These are phyloP conservation scores for Phaeosphaeria sp. DNA, from an alignment of 2,329 filamentous ascomycete species.

Conservation along the genomic window DNA sequence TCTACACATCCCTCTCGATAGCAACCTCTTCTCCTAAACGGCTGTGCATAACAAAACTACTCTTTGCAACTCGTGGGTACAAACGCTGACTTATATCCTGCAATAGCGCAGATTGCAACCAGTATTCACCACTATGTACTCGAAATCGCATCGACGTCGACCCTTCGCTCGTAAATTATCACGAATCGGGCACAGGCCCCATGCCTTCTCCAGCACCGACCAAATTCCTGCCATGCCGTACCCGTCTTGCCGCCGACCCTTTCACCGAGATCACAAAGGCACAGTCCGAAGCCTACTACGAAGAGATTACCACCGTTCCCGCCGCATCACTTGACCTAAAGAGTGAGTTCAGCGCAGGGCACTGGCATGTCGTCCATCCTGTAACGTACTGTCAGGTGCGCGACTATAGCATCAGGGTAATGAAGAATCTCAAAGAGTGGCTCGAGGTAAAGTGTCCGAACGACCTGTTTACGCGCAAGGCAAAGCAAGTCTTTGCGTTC, in stretches of 20 bases:
- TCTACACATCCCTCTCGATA: too few species aligned
- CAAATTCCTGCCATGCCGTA: neutral
- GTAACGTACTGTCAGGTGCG: constrained; percentile 4
- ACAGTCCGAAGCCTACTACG: constrained; percentile 20
- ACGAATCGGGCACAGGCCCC: constrained; percentile 1
- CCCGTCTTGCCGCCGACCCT: neutral
- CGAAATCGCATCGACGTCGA: constrained; percentile 9
- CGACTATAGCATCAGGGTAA: constrained; percentile 8
- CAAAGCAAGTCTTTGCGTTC: constrained; percentile 9
- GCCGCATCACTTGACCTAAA: constrained; percentile 6
- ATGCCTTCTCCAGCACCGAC: neutral
- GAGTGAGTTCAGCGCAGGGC: constrained; percentile 5
- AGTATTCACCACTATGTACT: too few species aligned
- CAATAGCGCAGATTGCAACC: too few species aligned
- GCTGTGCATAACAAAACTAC: too few species aligned
- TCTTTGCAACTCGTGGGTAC: too few species aligned
- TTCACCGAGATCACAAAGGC: constrained; percentile 5
- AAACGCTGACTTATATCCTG: too few species aligned
- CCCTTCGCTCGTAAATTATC: constrained; percentile 1
- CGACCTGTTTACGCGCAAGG: constrained; percentile 5
- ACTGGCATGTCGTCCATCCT: constrained; percentile 20
- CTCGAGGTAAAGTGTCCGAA: constrained; percentile 9
- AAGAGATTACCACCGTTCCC: constrained; percentile 19
- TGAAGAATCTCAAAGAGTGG: constrained; percentile 13
- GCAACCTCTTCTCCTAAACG: too few species aligned